These are phyloP conservation scores for Saccharomyces hybrid DNA, from an alignment of 1,139 yeast species.

Conservation along the genomic window DNA sequence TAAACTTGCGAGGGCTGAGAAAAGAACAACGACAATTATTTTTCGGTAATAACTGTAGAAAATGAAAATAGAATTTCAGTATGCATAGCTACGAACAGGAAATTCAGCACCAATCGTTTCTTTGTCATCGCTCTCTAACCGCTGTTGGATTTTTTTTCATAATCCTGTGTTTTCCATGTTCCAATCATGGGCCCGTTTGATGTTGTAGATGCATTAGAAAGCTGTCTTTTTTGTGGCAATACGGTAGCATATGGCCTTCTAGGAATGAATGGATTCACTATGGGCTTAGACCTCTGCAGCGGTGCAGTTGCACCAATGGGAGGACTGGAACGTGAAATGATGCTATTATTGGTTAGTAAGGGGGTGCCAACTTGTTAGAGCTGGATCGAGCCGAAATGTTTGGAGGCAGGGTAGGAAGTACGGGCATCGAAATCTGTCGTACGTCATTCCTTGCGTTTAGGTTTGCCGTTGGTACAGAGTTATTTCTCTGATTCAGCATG, in stretches of 20 bases:
- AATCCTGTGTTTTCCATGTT: not conserved
- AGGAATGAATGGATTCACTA: constrained; percentile 23
- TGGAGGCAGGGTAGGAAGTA: not conserved
- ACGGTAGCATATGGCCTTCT: constrained; percentile 14
- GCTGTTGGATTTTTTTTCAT: not conserved
- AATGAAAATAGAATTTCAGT: not conserved
- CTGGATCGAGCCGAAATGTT: not conserved
- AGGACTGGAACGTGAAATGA: not conserved
- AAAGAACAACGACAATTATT: not conserved
- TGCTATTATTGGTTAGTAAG: not conserved
- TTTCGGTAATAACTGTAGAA: not conserved
- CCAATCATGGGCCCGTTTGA: constrained; percentile 1
- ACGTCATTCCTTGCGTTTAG: not conserved
- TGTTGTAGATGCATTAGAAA: constrained; percentile 9
- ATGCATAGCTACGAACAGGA: not conserved
- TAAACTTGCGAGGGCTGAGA: not conserved
- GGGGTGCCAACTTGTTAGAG: not conserved
- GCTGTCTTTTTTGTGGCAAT: constrained; percentile 23
- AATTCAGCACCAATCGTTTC: not conserved
- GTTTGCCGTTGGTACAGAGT: not conserved
- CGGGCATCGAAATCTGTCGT: not conserved
- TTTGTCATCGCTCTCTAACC: not conserved
- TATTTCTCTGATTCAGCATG: not conserved
- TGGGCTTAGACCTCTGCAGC: constrained; percentile 10
- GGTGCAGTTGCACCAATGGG: not conserved